phyloP scores from a whole-genome alignment of 768 basidiomycete genomes.

The Cytidiella melzeri region DNA sequence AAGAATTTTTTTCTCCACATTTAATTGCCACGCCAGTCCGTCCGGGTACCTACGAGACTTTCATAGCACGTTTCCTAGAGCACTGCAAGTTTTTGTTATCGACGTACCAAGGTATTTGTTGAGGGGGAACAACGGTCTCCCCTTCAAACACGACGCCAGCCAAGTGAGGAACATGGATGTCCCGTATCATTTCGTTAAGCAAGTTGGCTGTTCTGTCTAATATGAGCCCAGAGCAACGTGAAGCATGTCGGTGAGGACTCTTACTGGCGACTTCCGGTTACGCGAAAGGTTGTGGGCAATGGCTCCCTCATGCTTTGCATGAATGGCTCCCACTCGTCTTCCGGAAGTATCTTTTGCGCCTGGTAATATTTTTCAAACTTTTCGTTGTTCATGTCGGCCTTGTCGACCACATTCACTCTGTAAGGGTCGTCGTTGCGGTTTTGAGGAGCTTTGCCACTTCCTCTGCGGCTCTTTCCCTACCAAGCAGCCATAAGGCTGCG shows the following conservation, averaged over 20 bases:
- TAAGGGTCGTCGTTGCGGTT: conserved; percentile 25
- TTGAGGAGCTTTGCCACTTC: conserved; percentile 3
- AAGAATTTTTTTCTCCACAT: conserved; percentile 82
- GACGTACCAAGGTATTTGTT: conserved; percentile 81
- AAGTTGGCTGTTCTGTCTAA: conserved; percentile 54
- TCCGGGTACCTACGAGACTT: conserved; percentile 84
- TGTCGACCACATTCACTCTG: conserved; percentile 49
- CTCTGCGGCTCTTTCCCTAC: conserved; percentile 7
- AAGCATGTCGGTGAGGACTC: conserved; percentile 16
- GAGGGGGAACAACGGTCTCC: conserved; percentile 68
- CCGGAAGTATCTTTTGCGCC: conserved; percentile 68
- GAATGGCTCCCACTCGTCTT: conserved; percentile 76
- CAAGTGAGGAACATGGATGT: conserved; percentile 72
- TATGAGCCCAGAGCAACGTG: conserved; percentile 1
- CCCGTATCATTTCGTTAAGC: conserved; percentile 73
- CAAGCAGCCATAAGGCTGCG: neutral
- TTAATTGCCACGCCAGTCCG: conserved; percentile 94
- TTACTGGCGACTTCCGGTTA: conserved; percentile 83
- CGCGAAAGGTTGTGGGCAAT: conserved; percentile 90
- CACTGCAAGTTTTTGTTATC: no score
- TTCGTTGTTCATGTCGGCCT: conserved; percentile 63
- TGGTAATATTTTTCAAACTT: conserved; percentile 65
- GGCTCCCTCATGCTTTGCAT: conserved; percentile 59
- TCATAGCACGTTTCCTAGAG: no score
- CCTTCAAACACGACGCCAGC: conserved; percentile 72